Evolutionary conservation across 306 rosid genomes (phyloP), one percentile per base, ranked within the genome.

Genomic region (Prinsepia uniflora): DNA sequence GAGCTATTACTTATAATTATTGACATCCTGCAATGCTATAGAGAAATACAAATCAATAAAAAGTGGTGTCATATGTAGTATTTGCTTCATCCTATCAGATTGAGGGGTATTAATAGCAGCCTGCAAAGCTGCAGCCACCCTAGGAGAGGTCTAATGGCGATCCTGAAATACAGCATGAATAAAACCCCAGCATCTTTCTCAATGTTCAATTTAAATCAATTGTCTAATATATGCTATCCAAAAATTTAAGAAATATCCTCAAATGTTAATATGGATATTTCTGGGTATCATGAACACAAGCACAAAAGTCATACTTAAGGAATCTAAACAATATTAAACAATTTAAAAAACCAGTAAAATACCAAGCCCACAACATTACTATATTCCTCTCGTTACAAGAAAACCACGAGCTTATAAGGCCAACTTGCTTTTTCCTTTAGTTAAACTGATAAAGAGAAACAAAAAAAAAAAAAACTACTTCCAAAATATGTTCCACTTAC

Each of bases 81-180:
- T 81, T 74, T 87, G 78, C 76, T 90, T 89, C 75, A 90, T 86
- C 90, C 90, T 87, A 75, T 86, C 87, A 72, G 98, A 88, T 81
- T 79, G 96, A 72, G 96, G 85, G 76, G 67, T 79, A 77, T 78
- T 86, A 69, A 82, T 84, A 62, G 92, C 88, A 65, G 84, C 71
- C 83, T 86, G 88, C 55, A 94, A 71, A 53, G 80, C 74, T 45
- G 90, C 73, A 41, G 86, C 72, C 88, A 94, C 87, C 77, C 79
- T 92, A 46, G 97, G 96, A 85, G 98, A 94, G 48, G 86, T 83
- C 98, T 94, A 90, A 78, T 89, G 98, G 55, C 98, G 96, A 78
- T 90, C 98, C 98, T 94, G 87, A 76, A 76, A 72, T 54, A 75
- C 8, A 49, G 68, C 42, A 79, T 45, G 65, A 80, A 70, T 52